Base-by-base conservation (phyloP, 768 basidiomycete genomes). In the Boletus huronensis region DNA sequence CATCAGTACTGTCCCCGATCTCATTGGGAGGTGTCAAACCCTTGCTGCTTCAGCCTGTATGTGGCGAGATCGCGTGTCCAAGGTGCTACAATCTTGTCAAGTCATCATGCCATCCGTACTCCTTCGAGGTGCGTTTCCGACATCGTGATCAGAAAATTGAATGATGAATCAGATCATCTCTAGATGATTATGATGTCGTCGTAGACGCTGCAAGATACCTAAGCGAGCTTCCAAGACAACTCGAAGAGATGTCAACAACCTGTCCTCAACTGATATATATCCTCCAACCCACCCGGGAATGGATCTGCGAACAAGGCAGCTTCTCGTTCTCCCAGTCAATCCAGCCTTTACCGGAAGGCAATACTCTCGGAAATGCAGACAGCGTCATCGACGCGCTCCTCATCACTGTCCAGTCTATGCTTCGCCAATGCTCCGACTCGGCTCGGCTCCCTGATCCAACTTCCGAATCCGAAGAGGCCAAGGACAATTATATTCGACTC, bases 311-410 rank as follows among this genome's bases (percentile, higher is more conserved):
- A 38, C 70, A 71, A 58, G 63, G 67, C 31, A n/a, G 29, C 23
- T 54, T 54, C 55, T 58, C 61, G 52, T 63, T 68, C 44, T n/a
- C 56, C 17, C 43, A 29, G 23, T 34, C 14, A n/a, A 43, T 5
- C 16, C n/a, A 44, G 6, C 9, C 57, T 13, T 42, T 11, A 13
- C 34, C 25, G 1, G 48, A 57, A 17, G 55, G 13, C 3, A 4
- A 51, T 17, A 6, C 44, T 7, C 25, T 58, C 23, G 60, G 19
- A 38, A 48, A 63, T 46, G 64, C 72, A 1, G 77, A 82, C 49
- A 31, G 58, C 3, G 63, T 88, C 51, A 80, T 94, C 60, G 81
- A 87, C 58, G 66, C 75, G 1, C 72, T 93, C 44, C 78, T 96
- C 21, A 68, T 90, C 29, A 77, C 76, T 31, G 78, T 87, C 21